Evolutionary conservation across 768 basidiomycete genomes (phyloP).

Genomic region (Chlorophyllum brunneum): DNA sequence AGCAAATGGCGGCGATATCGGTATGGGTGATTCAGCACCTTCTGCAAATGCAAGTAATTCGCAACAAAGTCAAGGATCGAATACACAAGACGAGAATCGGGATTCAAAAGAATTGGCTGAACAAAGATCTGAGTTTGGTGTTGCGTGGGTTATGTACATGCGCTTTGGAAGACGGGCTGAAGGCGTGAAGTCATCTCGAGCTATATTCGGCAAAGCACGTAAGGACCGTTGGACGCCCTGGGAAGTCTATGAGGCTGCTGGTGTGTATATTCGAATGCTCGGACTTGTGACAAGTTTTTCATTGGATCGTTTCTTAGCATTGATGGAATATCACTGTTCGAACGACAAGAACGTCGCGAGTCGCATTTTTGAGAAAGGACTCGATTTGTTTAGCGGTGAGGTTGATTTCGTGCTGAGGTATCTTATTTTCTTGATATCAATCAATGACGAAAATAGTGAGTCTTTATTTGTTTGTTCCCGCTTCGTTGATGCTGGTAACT

Average conservation of each 20-base stretch:
- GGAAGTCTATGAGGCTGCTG: constrained; percentile 93
- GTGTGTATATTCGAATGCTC: constrained; percentile 33
- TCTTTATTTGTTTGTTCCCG: background rate
- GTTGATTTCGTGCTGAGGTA: constrained; percentile 85
- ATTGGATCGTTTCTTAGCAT: constrained; percentile 49
- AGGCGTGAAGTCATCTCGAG: constrained; percentile 75
- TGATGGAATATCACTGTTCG: constrained; percentile 94
- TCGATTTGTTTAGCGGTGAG: constrained; percentile 80
- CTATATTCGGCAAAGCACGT: constrained; percentile 78
- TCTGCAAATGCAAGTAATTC: background rate
- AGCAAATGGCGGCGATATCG: constrained; percentile 7
- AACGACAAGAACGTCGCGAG: constrained; percentile 74
- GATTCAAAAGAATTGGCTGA: constrained; percentile 54
- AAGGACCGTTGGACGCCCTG: constrained; percentile 75
- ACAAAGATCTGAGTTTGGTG: constrained; percentile 65
- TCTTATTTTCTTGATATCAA: constrained; percentile 86
- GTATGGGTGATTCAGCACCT: background rate
- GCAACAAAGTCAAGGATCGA: constrained; percentile 15
- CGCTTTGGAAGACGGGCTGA: constrained; percentile 86
- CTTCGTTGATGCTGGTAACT: constrained; percentile 10
- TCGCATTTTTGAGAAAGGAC: constrained; percentile 90
- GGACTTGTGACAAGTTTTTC: background rate
- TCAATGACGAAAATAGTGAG: constrained; percentile 95
- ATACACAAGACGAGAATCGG: constrained; percentile 52
- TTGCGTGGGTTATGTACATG: constrained; percentile 91